Evolutionary conservation across 1,139 yeast species (phyloP).

Genomic region (Geotrichum klebahnii): DNA sequence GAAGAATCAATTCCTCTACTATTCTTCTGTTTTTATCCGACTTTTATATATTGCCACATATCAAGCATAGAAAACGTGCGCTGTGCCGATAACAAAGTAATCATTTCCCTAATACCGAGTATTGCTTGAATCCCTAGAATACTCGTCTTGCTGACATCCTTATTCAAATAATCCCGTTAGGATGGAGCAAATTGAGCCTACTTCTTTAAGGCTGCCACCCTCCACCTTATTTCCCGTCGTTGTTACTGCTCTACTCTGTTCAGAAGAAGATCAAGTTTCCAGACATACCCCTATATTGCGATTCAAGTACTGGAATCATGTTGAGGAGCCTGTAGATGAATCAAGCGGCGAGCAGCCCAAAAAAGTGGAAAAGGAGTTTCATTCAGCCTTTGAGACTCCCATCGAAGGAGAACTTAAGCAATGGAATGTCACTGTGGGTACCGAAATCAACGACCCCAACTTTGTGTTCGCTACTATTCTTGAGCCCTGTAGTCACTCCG

Average conservation of each 20-base stretch:
- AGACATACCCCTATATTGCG: slow-evolving; percentile 56
- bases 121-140: too few species aligned
- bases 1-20: too few species aligned
- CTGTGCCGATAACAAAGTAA: too few species aligned
- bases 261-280: slow-evolving; percentile 46
- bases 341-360: slow-evolving; percentile 32
- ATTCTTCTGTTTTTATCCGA: too few species aligned
- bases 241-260: slow-evolving; percentile 50
- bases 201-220: slow-evolving; percentile 42
- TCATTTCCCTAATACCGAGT: too few species aligned
- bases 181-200: slow-evolving; percentile 18
- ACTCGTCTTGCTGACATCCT: too few species aligned
- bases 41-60: too few species aligned
- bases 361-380: slow-evolving; percentile 38
- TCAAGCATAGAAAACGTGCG: too few species aligned
- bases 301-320: slow-evolving; percentile 61
- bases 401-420: slow-evolving; percentile 62
- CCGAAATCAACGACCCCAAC: slow-evolving; percentile 45
- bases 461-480: slow-evolving; percentile 45
- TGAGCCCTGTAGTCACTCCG: slow-evolving; percentile 89
- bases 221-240: slow-evolving; percentile 68
- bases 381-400: slow-evolving; percentile 69
- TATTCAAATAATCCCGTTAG: background rate
- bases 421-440: slow-evolving; percentile 53
- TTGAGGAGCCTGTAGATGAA: slow-evolving; percentile 42